A percentile compares a stretch with the other conserved stretches of the same genome.
phyloP scores from a whole-genome alignment of 2,329 filamentous ascomycete species.

The Cladophialophora carrionii region DNA sequence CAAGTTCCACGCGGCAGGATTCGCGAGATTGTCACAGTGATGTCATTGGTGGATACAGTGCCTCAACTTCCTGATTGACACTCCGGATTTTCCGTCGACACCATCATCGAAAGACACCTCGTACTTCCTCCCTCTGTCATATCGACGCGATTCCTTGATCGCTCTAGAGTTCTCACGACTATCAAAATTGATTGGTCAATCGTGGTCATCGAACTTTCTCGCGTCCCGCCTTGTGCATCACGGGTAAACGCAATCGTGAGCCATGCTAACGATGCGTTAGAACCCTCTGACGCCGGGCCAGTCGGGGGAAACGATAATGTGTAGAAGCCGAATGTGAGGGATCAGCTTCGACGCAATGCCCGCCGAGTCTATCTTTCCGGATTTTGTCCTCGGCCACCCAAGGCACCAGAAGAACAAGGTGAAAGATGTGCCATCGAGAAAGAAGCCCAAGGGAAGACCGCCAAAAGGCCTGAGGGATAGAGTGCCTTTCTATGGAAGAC shows the following conservation, averaged over 20 bases:
- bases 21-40: background rate
- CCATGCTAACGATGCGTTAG: background rate
- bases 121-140: background rate
- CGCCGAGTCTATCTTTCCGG: slow-evolving; percentile 29
- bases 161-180: background rate
- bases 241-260: background rate
- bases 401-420: slow-evolving; percentile 21
- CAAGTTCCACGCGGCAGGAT: no score
- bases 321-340: background rate
- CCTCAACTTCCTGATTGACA: background rate
- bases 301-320: background rate
- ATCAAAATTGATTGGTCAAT: background rate
- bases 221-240: background rate
- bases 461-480: slow-evolving; percentile 55
- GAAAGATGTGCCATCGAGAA: slow-evolving; percentile 16
- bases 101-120: background rate
- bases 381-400: slow-evolving; percentile 34
- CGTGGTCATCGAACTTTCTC: background rate
- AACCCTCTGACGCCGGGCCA: background rate
- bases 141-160: background rate
- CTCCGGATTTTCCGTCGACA: background rate
- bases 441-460: slow-evolving; percentile 50
- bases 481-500: slow-evolving; percentile 49
- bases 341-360: slow-evolving; percentile 5
- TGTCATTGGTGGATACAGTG: slow-evolving; percentile 7